Conservation (phyloP, 2,329 filamentous ascomycete genomes). For the Neospermospora avenae region DNA sequence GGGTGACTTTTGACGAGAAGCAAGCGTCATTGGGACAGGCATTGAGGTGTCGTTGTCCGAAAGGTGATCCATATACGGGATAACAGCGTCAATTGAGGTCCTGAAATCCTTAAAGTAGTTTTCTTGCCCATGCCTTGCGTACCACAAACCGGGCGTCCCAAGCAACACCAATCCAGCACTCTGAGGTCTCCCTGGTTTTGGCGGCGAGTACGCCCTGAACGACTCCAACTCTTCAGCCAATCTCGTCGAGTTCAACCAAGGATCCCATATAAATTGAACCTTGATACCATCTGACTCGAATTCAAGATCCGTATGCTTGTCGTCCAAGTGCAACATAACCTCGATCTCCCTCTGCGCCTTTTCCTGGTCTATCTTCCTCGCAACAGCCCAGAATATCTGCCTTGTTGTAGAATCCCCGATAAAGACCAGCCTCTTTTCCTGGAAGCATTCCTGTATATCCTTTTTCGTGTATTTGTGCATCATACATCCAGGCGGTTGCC, state of each 20-base stretch:
- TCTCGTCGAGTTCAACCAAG: constrained; percentile 52
- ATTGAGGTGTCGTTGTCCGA: constrained; percentile 25
- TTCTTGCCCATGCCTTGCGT: constrained; percentile 48
- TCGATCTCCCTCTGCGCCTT: constrained; percentile 38
- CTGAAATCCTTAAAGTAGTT: constrained; percentile 45
- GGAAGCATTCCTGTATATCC: constrained; percentile 53
- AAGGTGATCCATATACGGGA: constrained; percentile 37
- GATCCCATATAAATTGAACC: constrained; percentile 60
- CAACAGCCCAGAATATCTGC: constrained; percentile 58
- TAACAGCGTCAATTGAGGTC: constrained; percentile 44
- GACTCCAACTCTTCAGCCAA: constrained; percentile 41
- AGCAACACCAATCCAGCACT: constrained; percentile 48
- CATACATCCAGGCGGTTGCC: constrained; percentile 59
- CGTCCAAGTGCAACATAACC: constrained; percentile 34
- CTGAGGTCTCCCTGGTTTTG: constrained; percentile 21
- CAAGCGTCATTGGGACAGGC: constrained; percentile 18
- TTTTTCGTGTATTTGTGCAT: constrained; percentile 51
- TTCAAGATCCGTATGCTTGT: constrained; percentile 45
- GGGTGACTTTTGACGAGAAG: constrained; percentile 20
- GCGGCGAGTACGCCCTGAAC: constrained; percentile 33
- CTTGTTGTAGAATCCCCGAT: constrained; percentile 58
- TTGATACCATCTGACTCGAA: constrained; percentile 44
- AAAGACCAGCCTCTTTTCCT: constrained; percentile 51
- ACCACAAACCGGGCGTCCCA: constrained; percentile 53
- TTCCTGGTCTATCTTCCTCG: constrained; percentile 44